Base-by-base conservation (phyloP, 2,329 filamentous ascomycete species). In the Colletotrichum zoysiae region DNA sequence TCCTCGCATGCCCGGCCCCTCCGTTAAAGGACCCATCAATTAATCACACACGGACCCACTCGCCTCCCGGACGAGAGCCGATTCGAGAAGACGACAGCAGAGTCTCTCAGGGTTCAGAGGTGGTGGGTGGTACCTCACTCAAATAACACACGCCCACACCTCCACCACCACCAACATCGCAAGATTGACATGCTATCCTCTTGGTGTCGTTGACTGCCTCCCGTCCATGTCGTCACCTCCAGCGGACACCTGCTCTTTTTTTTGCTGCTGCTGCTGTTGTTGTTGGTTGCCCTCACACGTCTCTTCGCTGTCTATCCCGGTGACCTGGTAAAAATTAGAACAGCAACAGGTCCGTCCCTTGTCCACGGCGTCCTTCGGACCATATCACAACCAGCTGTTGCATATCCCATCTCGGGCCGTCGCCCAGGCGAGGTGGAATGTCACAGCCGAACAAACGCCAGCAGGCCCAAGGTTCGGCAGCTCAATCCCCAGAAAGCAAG, bases 1-100 rank as follows among this genome's bases (percentile, higher is more conserved):
- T 35, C 33, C 46, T n/a, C 50, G 7, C 33, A n/a, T 8, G 5
- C 42, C 35, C 62, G 42, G 26, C 35, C 8, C 62, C 51, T 46
- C 62, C 50, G 62, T 42, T 23, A 26, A 26, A 20, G 14, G 40
- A 12, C 23, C 42, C n/a, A n/a, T n/a, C n/a, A 0, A 5, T 30
- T 30, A 30, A 30, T 30, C 4, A 30, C 40, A 20, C 33, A 8
- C 30, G 33, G 48, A 55, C 48, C 61, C 61, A 53, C 35, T n/a
- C 11, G 23, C 35, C 9, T 9, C 14, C 48, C 61, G 61, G 61
- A 55, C 48, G 35, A 16, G 38, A 64, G 48, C 61, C 61, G 61
- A 64, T 55, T 64, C 48, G 61, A 55, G 23, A 23, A 51, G n/a
- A 57, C 55, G 23, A 20, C 20, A 12, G 55, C 40, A 61, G 42